These are phyloP conservation scores for Solanum hybrid DNA, from an alignment of 305 asterid genomes.

Conservation along the genomic window DNA sequence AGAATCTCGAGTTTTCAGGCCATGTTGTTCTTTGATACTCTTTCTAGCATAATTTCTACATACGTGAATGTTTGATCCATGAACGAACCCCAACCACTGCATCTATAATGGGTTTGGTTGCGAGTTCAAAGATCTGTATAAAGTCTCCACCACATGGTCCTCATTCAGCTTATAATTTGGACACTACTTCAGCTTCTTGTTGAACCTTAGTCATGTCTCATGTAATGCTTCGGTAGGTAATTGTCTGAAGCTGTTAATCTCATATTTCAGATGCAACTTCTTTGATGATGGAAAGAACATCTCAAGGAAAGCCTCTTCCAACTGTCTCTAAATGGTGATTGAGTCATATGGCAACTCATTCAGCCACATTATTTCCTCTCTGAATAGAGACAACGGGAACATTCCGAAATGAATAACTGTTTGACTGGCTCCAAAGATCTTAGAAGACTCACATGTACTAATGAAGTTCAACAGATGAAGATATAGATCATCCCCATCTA, in stretches of 20 bases:
- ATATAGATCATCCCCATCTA: background rate
- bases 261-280: background rate
- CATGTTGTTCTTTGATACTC: no score
- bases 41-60: no score
- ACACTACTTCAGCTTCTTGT: no score
- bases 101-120: background rate
- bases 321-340: background rate
- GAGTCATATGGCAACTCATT: background rate
- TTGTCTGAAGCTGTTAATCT: background rate
- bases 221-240: background rate
- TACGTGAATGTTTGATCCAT: background rate
- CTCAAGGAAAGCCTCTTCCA: background rate
- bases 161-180: background rate
- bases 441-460: background rate
- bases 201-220: background rate
- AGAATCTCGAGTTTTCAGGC: background rate
- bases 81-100: background rate
- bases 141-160: background rate
- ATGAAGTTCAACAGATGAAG: background rate
- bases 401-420: background rate
- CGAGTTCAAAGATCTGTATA: background rate
- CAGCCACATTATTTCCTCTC: background rate
- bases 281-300: background rate
- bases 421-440: background rate
- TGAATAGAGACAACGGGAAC: background rate